Evolutionary conservation across 768 basidiomycete genomes (phyloP).

Genomic region (Termitomyces sp.): DNA sequence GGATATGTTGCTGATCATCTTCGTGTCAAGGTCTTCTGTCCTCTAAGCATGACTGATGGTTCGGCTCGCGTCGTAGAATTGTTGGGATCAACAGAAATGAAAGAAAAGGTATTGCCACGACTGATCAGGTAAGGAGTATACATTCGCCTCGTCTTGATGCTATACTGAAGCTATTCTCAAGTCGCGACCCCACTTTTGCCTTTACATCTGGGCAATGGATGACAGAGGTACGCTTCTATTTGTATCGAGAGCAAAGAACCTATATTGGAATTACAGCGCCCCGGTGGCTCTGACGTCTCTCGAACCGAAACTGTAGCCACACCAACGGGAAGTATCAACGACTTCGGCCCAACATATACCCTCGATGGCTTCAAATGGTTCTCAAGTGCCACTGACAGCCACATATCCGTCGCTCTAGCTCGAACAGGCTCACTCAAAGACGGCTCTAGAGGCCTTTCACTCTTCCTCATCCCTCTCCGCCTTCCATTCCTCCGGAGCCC

Average conservation of each 20-base stretch:
- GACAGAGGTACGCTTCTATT: conserved; percentile 56
- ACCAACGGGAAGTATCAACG: conserved; percentile 30
- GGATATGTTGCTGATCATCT: background rate
- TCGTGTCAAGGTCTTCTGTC: conserved; percentile 57
- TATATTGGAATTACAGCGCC: conserved; percentile 38
- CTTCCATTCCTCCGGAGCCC: conserved; percentile 49
- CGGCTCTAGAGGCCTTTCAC: conserved; percentile 68
- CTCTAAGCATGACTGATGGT: conserved; percentile 80
- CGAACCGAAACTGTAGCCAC: conserved; percentile 66
- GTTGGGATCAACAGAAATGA: conserved; percentile 58
- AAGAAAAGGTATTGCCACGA: conserved; percentile 53
- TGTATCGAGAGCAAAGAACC: conserved; percentile 16
- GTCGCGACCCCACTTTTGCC: conserved; percentile 59
- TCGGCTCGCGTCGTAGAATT: conserved; percentile 72
- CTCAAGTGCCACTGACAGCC: conserved; percentile 77
- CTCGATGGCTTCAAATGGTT: conserved; percentile 83
- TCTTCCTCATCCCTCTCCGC: conserved; percentile 71
- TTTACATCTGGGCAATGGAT: conserved; percentile 85
- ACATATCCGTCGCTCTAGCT: conserved; percentile 70
- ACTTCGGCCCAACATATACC: conserved; percentile 51
- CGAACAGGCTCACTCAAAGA: conserved; percentile 56
- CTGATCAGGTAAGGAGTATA: conserved; percentile 50
- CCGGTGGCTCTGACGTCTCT: conserved; percentile 76
- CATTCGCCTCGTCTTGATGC: background rate
- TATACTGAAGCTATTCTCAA: conserved; percentile 21